Evolutionary conservation across 768 basidiomycete species (phyloP).

Genomic region (Hortiboletus campestris): DNA sequence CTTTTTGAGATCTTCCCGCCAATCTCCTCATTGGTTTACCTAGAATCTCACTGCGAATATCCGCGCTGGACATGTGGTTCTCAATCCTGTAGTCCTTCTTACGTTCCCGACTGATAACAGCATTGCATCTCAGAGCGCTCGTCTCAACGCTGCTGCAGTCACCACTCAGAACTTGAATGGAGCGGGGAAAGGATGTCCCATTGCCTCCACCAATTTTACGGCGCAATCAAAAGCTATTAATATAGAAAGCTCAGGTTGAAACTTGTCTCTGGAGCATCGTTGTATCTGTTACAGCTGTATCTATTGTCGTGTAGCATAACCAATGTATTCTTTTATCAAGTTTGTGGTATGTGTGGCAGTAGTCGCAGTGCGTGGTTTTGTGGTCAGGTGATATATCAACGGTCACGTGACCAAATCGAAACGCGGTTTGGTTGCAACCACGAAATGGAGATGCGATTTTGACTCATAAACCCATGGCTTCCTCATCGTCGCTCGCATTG

Average conservation of each 20-base stretch:
- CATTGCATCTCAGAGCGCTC: constrained; percentile 39
- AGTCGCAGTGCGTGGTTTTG: not conserved
- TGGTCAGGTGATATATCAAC: constrained; percentile 27
- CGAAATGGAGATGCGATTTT: constrained; percentile 11
- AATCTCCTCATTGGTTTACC: not conserved
- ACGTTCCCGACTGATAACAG: constrained; percentile 46
- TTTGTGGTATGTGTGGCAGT: no score
- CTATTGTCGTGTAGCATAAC: not conserved
- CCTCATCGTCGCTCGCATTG: constrained; percentile 39
- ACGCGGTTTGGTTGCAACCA: constrained; percentile 27
- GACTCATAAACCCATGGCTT: constrained; percentile 22
- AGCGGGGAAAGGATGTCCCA: constrained; percentile 64
- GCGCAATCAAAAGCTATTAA: constrained; percentile 33
- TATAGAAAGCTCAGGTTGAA: constrained; percentile 11
- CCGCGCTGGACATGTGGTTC: constrained; percentile 39
- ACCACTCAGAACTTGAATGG: constrained; percentile 73
- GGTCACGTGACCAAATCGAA: constrained; percentile 20
- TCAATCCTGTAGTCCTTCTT: constrained; percentile 39
- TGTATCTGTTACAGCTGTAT: not conserved
- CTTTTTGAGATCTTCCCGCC: not conserved
- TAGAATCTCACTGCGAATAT: constrained; percentile 40
- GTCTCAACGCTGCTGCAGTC: constrained; percentile 57
- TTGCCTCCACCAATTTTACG: constrained; percentile 58
- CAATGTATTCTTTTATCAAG: not conserved
- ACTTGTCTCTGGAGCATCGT: no score